Conservation (phyloP, 495 filamentous ascomycete genomes). For the Aspergillus sclerotiicarbonarius region DNA sequence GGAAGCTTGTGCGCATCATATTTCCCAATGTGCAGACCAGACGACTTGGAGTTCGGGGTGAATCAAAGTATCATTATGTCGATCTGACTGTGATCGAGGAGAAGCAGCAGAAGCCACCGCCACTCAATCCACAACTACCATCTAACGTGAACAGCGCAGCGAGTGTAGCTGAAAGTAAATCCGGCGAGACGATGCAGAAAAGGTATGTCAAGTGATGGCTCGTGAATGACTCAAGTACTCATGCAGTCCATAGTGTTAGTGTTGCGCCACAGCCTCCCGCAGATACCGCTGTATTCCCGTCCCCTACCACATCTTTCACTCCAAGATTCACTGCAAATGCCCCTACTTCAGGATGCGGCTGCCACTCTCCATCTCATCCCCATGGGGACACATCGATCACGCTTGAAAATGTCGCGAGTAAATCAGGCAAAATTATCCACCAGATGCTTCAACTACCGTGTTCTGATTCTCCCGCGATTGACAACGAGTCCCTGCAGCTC, state of each 20-base stretch:
- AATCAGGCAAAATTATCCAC: conserved; percentile 55
- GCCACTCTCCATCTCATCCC: conserved; percentile 23
- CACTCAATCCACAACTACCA: conserved; percentile 28
- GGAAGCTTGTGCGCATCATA: conserved; percentile 92
- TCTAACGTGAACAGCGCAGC: conserved; percentile 19
- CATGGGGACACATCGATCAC: conserved; percentile 31
- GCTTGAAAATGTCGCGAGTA: conserved; percentile 41
- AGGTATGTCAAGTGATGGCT: conserved; percentile 29
- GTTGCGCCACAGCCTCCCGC: conserved; percentile 51
- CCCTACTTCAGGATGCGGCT: conserved; percentile 28
- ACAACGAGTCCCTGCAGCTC: conserved; percentile 67
- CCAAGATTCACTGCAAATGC: conserved; percentile 29
- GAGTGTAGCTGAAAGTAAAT: conserved; percentile 20
- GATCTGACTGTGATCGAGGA: conserved; percentile 69
- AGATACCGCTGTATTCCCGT: conserved; percentile 69
- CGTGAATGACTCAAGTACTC: neutral
- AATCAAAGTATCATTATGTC: conserved; percentile 98
- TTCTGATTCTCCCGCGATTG: conserved; percentile 49
- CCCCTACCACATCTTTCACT: conserved; percentile 48
- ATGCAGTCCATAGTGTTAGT: conserved; percentile 28
- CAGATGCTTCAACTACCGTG: conserved; percentile 66
- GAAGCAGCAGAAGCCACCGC: conserved; percentile 40
- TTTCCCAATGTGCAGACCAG: conserved; percentile 93
- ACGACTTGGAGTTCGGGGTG: conserved; percentile 85
- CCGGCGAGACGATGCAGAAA: conserved; percentile 32